These are phyloP conservation scores for Actinomucor elegans DNA, from an alignment of 371 early-diverging fungal genomes.

Conservation along the genomic window DNA sequence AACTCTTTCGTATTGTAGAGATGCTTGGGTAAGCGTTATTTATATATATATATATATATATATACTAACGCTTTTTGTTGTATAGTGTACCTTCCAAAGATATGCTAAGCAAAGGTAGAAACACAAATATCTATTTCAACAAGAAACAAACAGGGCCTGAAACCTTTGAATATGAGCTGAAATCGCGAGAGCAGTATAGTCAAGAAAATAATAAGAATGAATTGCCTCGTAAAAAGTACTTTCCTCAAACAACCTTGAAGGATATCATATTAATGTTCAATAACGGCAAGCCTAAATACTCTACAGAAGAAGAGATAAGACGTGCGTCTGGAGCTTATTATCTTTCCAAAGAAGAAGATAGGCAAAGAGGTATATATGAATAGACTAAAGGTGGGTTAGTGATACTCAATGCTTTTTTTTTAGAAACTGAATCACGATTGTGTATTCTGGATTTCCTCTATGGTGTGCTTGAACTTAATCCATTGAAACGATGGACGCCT, in stretches of 20 bases:
- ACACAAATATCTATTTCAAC: conserved; percentile 30
- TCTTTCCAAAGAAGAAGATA: conserved; percentile 3
- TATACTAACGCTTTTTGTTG: not conserved
- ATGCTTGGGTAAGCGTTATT: conserved; percentile 69
- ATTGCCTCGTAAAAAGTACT: conserved; percentile 87
- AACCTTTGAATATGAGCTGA: conserved; percentile 64
- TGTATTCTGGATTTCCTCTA: conserved; percentile 86
- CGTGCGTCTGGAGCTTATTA: conserved; percentile 3
- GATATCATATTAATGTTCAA: conserved; percentile 81
- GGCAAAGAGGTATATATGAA: conserved; percentile 8
- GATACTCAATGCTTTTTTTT: not conserved
- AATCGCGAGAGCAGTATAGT: conserved; percentile 82
- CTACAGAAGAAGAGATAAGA: conserved; percentile 56
- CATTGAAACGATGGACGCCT: conserved; percentile 92
- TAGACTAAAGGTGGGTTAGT: not conserved
- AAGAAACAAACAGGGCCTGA: conserved; percentile 31
- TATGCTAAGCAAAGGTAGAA: conserved; percentile 41
- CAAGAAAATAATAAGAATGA: conserved; percentile 71
- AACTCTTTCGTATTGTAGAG: conserved; percentile 86
- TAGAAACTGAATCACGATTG: conserved; percentile 67
- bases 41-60: not conserved
- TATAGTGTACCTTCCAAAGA: conserved; percentile 31
- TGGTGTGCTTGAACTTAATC: conserved; percentile 86
- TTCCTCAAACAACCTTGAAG: conserved; percentile 70
- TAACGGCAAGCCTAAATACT: conserved; percentile 55